These are phyloP conservation scores for Pistacia atlantica DNA, from an alignment of 345 rosid genomes.

Conservation along the genomic window DNA sequence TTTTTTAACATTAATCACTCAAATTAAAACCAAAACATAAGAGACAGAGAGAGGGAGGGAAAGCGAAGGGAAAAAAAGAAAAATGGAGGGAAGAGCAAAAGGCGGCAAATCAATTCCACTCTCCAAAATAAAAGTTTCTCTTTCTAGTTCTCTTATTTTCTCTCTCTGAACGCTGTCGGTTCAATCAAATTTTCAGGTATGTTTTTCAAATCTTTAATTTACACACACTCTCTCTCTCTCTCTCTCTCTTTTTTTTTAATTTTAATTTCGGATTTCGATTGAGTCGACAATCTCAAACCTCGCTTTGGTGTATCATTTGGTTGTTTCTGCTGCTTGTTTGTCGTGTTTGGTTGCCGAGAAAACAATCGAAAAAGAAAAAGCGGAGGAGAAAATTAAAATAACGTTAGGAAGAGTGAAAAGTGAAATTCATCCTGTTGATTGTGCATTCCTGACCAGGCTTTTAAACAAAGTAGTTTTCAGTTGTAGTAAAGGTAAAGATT, in stretches of 20 bases:
- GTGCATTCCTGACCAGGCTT: neutral
- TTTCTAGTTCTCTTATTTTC: neutral
- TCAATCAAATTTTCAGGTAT: slow-evolving; percentile 4
- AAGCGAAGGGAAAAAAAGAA: neutral
- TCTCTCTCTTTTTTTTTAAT: neutral
- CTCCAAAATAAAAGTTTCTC: neutral
- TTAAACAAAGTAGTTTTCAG: too few species aligned
- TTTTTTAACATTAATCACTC: too few species aligned
- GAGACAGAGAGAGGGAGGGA: neutral
- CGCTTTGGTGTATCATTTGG: neutral
- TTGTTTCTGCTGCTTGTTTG: neutral
- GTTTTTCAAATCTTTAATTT: neutral
- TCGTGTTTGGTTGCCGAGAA: neutral
- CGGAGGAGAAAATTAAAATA: too few species aligned
- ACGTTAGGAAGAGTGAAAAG: neutral
- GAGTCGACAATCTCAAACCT: neutral
- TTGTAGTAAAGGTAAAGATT: too few species aligned
- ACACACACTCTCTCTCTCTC: too few species aligned
- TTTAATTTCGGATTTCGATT: neutral
- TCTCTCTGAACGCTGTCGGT: too few species aligned
- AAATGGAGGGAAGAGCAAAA: slow-evolving; percentile 3
- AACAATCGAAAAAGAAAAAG: too few species aligned
- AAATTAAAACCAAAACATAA: too few species aligned
- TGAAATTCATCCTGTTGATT: neutral
- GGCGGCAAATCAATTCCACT: slow-evolving; percentile 10